These are phyloP conservation scores for Pancytospora philotis DNA, from an alignment of 371 early-diverging fungal genomes.

Conservation along the genomic window DNA sequence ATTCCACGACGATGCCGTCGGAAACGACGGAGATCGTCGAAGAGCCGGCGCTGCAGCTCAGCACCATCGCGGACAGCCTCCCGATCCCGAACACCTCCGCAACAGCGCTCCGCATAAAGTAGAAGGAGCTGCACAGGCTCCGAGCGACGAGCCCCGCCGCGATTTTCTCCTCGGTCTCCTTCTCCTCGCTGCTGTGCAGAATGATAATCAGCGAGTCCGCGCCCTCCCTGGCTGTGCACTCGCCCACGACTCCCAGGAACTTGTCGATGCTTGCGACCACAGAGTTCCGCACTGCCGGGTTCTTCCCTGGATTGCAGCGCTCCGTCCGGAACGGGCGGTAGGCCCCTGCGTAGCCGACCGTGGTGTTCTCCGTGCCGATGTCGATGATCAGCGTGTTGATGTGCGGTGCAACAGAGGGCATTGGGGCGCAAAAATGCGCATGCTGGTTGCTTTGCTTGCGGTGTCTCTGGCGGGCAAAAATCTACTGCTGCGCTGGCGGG, in stretches of 20 bases:
- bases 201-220: not conserved
- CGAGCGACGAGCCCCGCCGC: not conserved
- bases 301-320: too few relatives aligned
- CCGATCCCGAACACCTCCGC: constrained; percentile 1
- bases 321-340: constrained; percentile 1
- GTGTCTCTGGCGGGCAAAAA: too few relatives aligned
- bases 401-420: constrained; percentile 6
- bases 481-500: too few relatives aligned
- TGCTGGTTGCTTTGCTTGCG: too few relatives aligned
- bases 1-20: not conserved
- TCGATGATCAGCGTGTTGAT: constrained; percentile 10
- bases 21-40: not conserved
- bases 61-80: not conserved
- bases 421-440: too few relatives aligned
- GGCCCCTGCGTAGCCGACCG: constrained; percentile 11
- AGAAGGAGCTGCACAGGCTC: not conserved
- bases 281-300: not conserved
- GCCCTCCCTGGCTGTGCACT: not conserved
- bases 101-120: not conserved
- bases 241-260: not conserved
- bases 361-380: constrained; percentile 1
- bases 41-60: not conserved
- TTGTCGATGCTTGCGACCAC: constrained; percentile 1
- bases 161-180: not conserved
- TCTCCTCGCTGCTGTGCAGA: too few relatives aligned